Percentiles rank a stretch among this genome's conserved stretches.
These are phyloP conservation scores for Solanum verrucosum DNA, from an alignment of 257 asterid species.

Conservation along the genomic window DNA sequence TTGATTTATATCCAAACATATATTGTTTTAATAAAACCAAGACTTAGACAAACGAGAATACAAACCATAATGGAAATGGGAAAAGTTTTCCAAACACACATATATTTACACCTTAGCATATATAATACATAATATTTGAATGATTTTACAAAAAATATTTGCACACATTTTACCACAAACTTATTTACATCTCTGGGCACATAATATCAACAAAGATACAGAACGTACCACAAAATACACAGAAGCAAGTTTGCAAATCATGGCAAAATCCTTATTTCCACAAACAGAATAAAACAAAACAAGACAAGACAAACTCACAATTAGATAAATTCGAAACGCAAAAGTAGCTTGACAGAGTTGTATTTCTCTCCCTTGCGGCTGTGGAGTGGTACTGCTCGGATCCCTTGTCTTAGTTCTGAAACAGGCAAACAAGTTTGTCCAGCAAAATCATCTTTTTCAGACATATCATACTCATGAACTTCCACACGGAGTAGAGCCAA, in stretches of 20 bases:
- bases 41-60: not conserved
- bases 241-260: not conserved
- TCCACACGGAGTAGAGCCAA: slow-evolving; percentile 68
- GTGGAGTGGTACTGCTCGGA: slow-evolving; percentile 67
- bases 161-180: not conserved
- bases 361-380: slow-evolving; percentile 48
- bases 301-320: not conserved
- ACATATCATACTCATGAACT: slow-evolving; percentile 77
- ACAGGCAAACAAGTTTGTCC: slow-evolving; percentile 76
- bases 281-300: not conserved
- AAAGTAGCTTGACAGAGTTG: slow-evolving; percentile 57
- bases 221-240: not conserved
- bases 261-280: not conserved
- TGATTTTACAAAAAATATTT: not conserved
- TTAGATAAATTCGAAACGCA: slow-evolving; percentile 66
- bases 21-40: not conserved
- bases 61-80: not conserved
- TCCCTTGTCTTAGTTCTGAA: slow-evolving; percentile 60
- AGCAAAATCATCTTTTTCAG: slow-evolving; percentile 78
- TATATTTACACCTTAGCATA: not conserved
- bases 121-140: not conserved
- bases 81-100: not conserved
- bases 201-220: not conserved
- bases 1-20: not conserved
- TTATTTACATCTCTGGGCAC: not conserved